Conservation (phyloP, 2,329 filamentous ascomycete species). For the Epichloe coenophiala region DNA sequence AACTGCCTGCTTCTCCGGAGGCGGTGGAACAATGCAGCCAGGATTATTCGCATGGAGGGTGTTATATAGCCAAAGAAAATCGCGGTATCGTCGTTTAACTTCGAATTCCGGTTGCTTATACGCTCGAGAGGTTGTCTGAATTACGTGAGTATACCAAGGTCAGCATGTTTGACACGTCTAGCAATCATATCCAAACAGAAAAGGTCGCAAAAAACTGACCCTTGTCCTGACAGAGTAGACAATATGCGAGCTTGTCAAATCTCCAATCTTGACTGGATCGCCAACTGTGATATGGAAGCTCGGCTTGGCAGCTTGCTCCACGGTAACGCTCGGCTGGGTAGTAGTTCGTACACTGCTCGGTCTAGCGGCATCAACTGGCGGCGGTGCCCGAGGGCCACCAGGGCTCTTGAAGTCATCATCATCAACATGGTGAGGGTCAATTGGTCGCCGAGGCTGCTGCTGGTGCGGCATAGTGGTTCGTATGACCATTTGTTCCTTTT, state of each 20-base stretch:
- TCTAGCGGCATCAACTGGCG: constrained; percentile 45
- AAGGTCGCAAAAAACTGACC: constrained; percentile 32
- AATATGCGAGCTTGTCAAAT: constrained; percentile 92
- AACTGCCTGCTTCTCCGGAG: constrained; percentile 94
- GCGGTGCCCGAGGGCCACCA: constrained; percentile 48
- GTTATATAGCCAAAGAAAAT: constrained; percentile 97
- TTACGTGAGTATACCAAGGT: background rate
- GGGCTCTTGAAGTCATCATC: constrained; percentile 51
- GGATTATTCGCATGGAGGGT: constrained; percentile 90
- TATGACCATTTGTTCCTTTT: constrained; percentile 52
- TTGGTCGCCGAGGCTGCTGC: constrained; percentile 29
- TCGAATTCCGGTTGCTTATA: constrained; percentile 88
- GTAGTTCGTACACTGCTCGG: constrained; percentile 37
- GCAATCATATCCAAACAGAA: background rate
- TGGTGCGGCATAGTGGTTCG: constrained; percentile 41
- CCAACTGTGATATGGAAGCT: constrained; percentile 83
- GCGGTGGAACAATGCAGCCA: constrained; percentile 86
- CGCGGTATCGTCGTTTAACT: constrained; percentile 84
- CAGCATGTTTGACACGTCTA: background rate
- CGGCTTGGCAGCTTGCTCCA: constrained; percentile 89
- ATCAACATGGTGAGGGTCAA: constrained; percentile 53
- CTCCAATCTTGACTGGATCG: constrained; percentile 95
- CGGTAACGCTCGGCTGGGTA: constrained; percentile 65
- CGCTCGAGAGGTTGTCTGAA: constrained; percentile 82
- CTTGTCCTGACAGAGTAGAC: constrained; percentile 93